These are phyloP conservation scores for Pyrus bretschneideri DNA, from an alignment of 306 rosid genomes.

Conservation along the genomic window DNA sequence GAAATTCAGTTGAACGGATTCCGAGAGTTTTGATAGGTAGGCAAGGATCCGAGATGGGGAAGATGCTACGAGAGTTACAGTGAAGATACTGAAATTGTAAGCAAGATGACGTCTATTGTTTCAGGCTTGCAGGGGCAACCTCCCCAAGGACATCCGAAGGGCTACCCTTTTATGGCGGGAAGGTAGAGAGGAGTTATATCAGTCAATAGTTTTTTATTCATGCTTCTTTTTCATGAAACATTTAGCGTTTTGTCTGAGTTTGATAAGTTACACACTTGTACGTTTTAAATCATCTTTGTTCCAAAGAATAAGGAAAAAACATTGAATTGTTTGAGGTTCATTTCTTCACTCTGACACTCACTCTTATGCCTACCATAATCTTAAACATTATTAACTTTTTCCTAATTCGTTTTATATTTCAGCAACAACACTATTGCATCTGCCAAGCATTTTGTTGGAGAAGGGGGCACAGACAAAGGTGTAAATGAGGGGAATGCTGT, in stretches of 20 bases:
- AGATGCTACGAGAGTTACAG: constrained; percentile 22
- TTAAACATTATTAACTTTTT: not conserved
- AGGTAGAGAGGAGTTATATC: constrained; percentile 25
- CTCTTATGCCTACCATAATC: not conserved
- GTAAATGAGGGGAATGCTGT: constrained; percentile 56
- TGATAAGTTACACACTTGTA: too few species aligned
- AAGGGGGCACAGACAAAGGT: constrained; percentile 64
- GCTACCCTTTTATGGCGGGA: constrained; percentile 73
- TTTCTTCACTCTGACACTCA: not conserved
- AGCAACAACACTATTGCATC: constrained; percentile 56
- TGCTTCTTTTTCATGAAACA: not conserved
- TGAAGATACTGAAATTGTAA: constrained; percentile 71
- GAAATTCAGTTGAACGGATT: constrained; percentile 8
- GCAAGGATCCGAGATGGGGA: constrained; percentile 64
- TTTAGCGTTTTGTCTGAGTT: not conserved
- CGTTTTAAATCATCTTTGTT: not conserved
- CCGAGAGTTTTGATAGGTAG: constrained; percentile 37
- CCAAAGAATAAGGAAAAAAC: not conserved
- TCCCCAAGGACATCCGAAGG: constrained; percentile 51
- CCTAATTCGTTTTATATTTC: not conserved
- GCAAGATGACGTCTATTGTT: constrained; percentile 59
- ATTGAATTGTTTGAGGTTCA: not conserved
- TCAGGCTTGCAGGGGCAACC: constrained; percentile 68
- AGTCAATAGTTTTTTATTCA: not conserved
- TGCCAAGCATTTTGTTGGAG: constrained; percentile 91